Conservation (phyloP, 2,329 filamentous ascomycete species). For the Xylaria sp. region DNA sequence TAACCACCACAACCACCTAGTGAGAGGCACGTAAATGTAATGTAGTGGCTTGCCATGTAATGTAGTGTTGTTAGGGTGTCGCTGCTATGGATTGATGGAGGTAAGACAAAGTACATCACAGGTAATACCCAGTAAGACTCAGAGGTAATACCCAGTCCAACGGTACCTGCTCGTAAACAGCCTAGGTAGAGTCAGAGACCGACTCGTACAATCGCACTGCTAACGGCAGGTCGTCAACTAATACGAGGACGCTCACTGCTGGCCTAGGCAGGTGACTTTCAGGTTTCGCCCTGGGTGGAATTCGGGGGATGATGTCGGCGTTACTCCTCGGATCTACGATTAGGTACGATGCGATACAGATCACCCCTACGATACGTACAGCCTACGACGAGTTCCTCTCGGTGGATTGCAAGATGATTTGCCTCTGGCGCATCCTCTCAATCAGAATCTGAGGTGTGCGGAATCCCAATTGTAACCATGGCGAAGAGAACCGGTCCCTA, state of each 20-base stretch:
- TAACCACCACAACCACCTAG: background rate
- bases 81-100: background rate
- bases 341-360: background rate
- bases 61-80: background rate
- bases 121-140: background rate
- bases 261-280: slow-evolving; percentile 27
- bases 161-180: background rate
- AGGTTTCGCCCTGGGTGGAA: too few species aligned
- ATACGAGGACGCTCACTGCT: slow-evolving; percentile 12
- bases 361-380: too few species aligned
- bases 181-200: background rate
- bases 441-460: background rate
- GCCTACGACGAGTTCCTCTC: background rate
- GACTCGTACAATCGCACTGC: background rate
- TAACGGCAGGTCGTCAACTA: background rate
- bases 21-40: background rate
- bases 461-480: background rate
- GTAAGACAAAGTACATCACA: background rate
- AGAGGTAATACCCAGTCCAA: too few species aligned
- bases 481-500: background rate
- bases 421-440: background rate
- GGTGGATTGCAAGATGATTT: background rate
- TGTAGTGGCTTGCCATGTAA: background rate
- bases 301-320: slow-evolving; percentile 2
- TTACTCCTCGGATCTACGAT: background rate